A percentile compares a stretch with the other conserved stretches of the same genome.
Evolutionary conservation across 441 rosid genomes (phyloP).

Genomic region (Pelargonium australe): DNA sequence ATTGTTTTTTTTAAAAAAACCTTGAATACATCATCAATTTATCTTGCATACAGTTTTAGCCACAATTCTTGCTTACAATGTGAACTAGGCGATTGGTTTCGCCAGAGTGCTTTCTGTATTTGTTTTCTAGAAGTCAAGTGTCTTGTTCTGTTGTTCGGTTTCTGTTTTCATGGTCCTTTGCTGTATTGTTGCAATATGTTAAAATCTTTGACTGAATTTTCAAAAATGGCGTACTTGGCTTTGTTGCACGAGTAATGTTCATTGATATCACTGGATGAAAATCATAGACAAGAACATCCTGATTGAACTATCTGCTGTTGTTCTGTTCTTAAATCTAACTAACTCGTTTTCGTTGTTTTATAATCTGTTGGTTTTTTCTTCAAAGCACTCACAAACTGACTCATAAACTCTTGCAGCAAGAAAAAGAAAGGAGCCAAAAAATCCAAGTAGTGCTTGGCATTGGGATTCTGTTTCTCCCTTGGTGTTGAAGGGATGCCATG

Average conservation of each 20-base stretch:
- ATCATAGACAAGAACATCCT: too few species aligned
- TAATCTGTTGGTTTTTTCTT: not conserved
- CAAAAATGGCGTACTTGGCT: not conserved
- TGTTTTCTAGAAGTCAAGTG: not conserved
- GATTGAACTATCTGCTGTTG: not conserved
- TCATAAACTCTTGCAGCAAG: constrained; percentile 31
- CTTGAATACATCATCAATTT: not conserved
- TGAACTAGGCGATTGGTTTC: not conserved
- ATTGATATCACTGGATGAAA: not conserved
- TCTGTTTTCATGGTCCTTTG: not conserved
- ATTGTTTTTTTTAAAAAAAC: not conserved
- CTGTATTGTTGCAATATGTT: not conserved
- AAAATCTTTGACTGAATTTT: not conserved
- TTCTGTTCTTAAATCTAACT: not conserved
- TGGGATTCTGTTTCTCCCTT: too few species aligned
- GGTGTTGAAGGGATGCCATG: too few species aligned
- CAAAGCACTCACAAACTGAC: not conserved
- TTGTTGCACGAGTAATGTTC: not conserved
- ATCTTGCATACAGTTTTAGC: not conserved
- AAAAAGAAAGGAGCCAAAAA: constrained; percentile 25
- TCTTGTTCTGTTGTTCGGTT: not conserved
- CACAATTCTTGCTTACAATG: not conserved
- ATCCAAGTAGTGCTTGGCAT: constrained; percentile 21
- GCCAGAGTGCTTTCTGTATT: not conserved
- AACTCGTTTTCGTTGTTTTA: not conserved